Evolutionary conservation across 805 yeast species (phyloP).

Genomic region (Millerozyma acaciae): DNA sequence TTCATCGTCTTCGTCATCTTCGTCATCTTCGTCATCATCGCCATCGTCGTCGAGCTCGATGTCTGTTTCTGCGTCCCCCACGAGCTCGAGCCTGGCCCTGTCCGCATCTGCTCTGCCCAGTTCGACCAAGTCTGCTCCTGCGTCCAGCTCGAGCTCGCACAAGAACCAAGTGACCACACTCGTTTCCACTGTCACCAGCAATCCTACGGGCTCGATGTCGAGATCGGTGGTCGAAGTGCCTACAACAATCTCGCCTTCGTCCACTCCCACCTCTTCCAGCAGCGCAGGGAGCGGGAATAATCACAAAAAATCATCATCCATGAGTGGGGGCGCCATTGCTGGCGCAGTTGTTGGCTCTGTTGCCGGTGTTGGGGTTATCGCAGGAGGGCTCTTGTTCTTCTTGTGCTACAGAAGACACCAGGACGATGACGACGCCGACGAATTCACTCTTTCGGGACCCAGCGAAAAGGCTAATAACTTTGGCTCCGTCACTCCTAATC

Average conservation of each 20-base stretch:
- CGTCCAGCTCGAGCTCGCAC: not conserved
- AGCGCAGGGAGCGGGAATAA: not conserved
- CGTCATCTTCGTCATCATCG: slow-evolving; percentile 9
- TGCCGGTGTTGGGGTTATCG: slow-evolving; percentile 34
- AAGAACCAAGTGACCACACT: slow-evolving; percentile 1
- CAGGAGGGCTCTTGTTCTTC: slow-evolving; percentile 38
- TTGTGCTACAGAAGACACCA: slow-evolving; percentile 33
- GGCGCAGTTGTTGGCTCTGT: slow-evolving; percentile 42
- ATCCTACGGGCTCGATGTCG: slow-evolving; percentile 4
- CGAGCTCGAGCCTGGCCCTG: slow-evolving; percentile 11
- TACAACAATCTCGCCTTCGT: slow-evolving; percentile 9
- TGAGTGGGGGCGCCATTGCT: slow-evolving; percentile 40
- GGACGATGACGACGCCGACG: slow-evolving; percentile 41
- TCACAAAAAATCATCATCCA: slow-evolving; percentile 12
- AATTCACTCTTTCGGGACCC: slow-evolving; percentile 29
- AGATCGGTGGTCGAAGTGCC: slow-evolving; percentile 5
- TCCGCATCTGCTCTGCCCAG: too few relatives aligned
- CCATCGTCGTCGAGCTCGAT: slow-evolving; percentile 11
- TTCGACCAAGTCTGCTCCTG: slow-evolving; percentile 4
- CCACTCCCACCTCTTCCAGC: slow-evolving; percentile 11
- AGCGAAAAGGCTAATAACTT: slow-evolving; percentile 12
- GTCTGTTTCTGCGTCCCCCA: slow-evolving; percentile 11
- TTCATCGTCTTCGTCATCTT: slow-evolving; percentile 8
- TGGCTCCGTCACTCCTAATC: slow-evolving; percentile 16
- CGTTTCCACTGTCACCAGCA: slow-evolving; percentile 4